Evolutionary conservation across 2,329 filamentous ascomycete species (phyloP).

Genomic region (Aureobasidium namibiae): DNA sequence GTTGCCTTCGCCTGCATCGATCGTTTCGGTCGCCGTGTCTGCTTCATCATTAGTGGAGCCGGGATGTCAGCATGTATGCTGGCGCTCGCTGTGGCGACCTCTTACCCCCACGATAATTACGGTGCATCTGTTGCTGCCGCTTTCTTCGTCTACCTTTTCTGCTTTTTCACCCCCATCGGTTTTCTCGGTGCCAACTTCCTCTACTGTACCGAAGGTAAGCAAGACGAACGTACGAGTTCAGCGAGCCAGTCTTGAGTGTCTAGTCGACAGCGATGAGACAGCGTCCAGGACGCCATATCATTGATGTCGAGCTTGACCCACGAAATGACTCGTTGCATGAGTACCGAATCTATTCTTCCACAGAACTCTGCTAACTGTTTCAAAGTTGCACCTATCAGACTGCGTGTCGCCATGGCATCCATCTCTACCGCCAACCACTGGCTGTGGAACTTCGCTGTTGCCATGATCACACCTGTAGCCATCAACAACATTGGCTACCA

Average conservation of each 20-base stretch:
- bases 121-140: slow-evolving; percentile 44
- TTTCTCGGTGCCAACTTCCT: slow-evolving; percentile 54
- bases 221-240: neutral
- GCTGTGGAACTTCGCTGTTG: slow-evolving; percentile 33
- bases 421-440: slow-evolving; percentile 49
- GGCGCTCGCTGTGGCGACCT: slow-evolving; percentile 45
- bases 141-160: slow-evolving; percentile 52
- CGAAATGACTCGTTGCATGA: neutral
- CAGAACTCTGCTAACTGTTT: neutral
- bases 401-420: slow-evolving; percentile 47
- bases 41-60: slow-evolving; percentile 45
- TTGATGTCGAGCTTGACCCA: too few relatives aligned
- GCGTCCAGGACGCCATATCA: neutral
- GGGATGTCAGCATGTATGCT: slow-evolving; percentile 51
- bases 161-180: slow-evolving; percentile 52
- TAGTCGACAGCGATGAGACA: neutral
- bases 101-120: slow-evolving; percentile 35
- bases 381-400: slow-evolving; percentile 42
- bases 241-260: neutral
- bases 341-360: neutral
- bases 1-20: slow-evolving; percentile 45
- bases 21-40: slow-evolving; percentile 40
- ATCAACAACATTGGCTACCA: slow-evolving; percentile 44
- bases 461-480: slow-evolving; percentile 35
- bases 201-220: slow-evolving; percentile 51